Conservation (phyloP, 2,329 filamentous ascomycete genomes). For the Eurotiales sp. region DNA sequence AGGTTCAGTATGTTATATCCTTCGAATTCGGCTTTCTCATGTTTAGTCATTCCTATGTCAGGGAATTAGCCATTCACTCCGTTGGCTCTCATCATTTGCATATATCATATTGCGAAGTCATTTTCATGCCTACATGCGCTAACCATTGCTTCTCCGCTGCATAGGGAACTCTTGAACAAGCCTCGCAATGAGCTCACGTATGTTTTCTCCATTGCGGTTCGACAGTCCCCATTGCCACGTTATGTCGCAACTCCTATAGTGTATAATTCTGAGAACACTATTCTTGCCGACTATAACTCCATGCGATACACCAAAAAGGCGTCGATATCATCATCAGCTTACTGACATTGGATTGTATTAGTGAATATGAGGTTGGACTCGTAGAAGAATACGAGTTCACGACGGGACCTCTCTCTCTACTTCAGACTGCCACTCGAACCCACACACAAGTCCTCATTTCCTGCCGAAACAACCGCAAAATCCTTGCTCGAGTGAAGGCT, state of each 20-base stretch:
- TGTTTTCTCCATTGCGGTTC: conserved; percentile 28
- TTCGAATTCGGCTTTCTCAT: conserved; percentile 1
- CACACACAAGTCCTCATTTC: conserved; percentile 96
- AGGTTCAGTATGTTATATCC: conserved; percentile 62
- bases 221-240: conserved; percentile 14
- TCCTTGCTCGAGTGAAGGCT: conserved; percentile 94
- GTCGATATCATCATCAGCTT: conserved; percentile 2
- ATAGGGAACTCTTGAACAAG: conserved; percentile 83
- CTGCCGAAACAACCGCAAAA: conserved; percentile 96
- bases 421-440: conserved; percentile 91
- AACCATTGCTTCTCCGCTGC: conserved; percentile 2
- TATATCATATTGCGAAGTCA: conserved; percentile 12
- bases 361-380: conserved; percentile 85
- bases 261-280: no score
- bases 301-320: no score
- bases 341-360: conserved; percentile 33
- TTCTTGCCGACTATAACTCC: no score
- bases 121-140: conserved; percentile 28
- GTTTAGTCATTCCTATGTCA: not conserved
- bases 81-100: not conserved
- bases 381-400: conserved; percentile 77
- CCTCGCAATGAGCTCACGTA: conserved; percentile 89
- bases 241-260: conserved; percentile 9
- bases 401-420: conserved; percentile 80
- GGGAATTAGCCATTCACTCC: conserved; percentile 19